Conservation (phyloP, 331 rosid genomes). For the Acacia pycnantha region DNA sequence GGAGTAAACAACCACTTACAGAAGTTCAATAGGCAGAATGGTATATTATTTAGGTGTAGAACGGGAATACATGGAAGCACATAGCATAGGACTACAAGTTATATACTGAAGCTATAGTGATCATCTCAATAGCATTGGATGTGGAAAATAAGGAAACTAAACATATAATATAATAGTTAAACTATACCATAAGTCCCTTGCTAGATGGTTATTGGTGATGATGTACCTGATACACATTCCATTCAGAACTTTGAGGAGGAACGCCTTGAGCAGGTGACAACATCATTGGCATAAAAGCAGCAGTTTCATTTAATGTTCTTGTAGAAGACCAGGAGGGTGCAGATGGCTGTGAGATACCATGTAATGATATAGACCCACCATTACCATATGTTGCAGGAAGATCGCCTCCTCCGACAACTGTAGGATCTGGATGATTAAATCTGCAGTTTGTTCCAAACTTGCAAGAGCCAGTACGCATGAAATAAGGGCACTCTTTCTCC, state of each 20-base stretch:
- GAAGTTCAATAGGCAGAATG: neutral
- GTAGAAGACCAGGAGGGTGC: slow-evolving; percentile 64
- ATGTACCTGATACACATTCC: slow-evolving; percentile 87
- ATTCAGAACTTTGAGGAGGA: slow-evolving; percentile 62
- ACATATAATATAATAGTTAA: neutral
- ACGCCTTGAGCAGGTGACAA: slow-evolving; percentile 56
- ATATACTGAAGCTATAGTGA: slow-evolving; percentile 8
- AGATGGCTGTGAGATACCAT: slow-evolving; percentile 55
- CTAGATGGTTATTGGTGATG: slow-evolving; percentile 3
- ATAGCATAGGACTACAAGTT: neutral
- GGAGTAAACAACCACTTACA: slow-evolving; percentile 2
- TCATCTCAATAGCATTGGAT: neutral
- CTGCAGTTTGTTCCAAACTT: slow-evolving; percentile 89
- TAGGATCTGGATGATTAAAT: slow-evolving; percentile 98
- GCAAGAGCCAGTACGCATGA: slow-evolving; percentile 93
- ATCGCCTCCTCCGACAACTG: slow-evolving; percentile 58
- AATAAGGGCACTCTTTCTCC: slow-evolving; percentile 84
- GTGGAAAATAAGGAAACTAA: slow-evolving; percentile 10
- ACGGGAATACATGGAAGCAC: neutral
- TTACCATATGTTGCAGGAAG: slow-evolving; percentile 56
- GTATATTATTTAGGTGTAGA: neutral
- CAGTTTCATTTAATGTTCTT: slow-evolving; percentile 62
- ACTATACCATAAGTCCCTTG: neutral
- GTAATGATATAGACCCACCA: slow-evolving; percentile 53
- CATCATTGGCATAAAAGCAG: slow-evolving; percentile 68